Evolutionary conservation across 192 early-diverging fungal genomes (phyloP), one percentile per base, ranked within the genome.

Genomic region (Umbelopsis vinacea): DNA sequence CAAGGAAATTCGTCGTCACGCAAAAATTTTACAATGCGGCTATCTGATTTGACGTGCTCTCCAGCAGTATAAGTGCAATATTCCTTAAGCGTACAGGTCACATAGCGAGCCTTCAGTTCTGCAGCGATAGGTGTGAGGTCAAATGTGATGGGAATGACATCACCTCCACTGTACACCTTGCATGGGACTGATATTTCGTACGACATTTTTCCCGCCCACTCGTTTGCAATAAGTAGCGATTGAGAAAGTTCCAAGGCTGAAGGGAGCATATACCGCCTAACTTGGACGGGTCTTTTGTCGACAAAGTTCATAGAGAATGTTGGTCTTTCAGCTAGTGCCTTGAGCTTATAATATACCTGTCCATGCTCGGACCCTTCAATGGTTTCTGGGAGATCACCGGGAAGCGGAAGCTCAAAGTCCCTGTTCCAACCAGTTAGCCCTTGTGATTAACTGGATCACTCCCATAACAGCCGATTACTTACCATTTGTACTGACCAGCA

Each of bases 321-420:
- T 3, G 82, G 74, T 33, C 88, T 83, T 69, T 89, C 89, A 15
- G 84, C 78, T 1, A 76, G 24, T 0, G 88, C 89, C 38, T 78
- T 75, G 33, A 91, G 66, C 24, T 66, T 57, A 67, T 91, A 91
- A 2, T 69, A 53, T 6, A 91, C 72, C 24, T 81, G 76, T 10
- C 87, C 87, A 67, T 84, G 46, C 17, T 83, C 71, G 60, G 78
- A 71, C 12, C 78, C 82, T 17, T 81, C 73, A 26, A 88, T 73
- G 0, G 87, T 85, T 71, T 88, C 87, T 7, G 89, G 89, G 57
- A 88, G 77, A 69, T 87, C 75, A 2, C 89, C 89, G 5, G 86
- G 81, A 1, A 91, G 23, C n/a, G 82, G 69, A 23, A 88, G 21
- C 68, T 89, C 88, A 69, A 91, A 89, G 47, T 71, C 66, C 69